These are phyloP conservation scores for Nakazawaea laoshanensis DNA, from an alignment of 805 yeast species.

Conservation along the genomic window DNA sequence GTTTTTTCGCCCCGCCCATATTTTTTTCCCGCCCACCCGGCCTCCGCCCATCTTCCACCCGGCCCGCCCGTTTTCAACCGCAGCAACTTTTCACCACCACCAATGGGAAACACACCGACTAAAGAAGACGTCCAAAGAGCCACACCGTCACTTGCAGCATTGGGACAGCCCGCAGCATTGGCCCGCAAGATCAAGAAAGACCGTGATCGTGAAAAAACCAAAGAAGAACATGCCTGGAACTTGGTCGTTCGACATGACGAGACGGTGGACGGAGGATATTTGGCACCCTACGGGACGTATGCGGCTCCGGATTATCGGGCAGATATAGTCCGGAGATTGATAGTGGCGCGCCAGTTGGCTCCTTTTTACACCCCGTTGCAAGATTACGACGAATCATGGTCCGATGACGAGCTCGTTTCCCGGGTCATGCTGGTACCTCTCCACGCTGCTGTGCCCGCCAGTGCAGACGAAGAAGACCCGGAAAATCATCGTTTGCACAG, in stretches of 20 bases:
- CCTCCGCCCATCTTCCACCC: background rate
- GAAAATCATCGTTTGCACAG: constrained; percentile 53
- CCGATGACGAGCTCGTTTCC: constrained; percentile 55
- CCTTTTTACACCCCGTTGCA: constrained; percentile 90
- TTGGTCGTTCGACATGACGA: constrained; percentile 56
- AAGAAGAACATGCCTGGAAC: constrained; percentile 46
- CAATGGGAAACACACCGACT: constrained; percentile 41
- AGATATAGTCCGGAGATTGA: constrained; percentile 60
- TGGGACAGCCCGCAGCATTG: constrained; percentile 12
- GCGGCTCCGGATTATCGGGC: constrained; percentile 69
- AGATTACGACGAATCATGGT: constrained; percentile 67
- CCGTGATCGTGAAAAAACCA: constrained; percentile 45
- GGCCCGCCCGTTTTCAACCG: background rate
- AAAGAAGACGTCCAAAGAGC: constrained; percentile 20
- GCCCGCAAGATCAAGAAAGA: constrained; percentile 28
- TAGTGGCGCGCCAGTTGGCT: constrained; percentile 64
- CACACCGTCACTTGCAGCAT: constrained; percentile 2
- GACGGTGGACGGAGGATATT: constrained; percentile 86
- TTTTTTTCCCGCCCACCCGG: background rate
- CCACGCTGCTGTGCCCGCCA: constrained; percentile 42
- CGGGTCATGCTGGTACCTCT: constrained; percentile 41
- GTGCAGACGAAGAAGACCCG: constrained; percentile 41
- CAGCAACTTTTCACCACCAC: background rate
- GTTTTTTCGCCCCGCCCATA: background rate
- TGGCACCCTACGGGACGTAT: constrained; percentile 90